Conservation (phyloP, 257 asterid genomes). For the Rehmannia glutinosa region DNA sequence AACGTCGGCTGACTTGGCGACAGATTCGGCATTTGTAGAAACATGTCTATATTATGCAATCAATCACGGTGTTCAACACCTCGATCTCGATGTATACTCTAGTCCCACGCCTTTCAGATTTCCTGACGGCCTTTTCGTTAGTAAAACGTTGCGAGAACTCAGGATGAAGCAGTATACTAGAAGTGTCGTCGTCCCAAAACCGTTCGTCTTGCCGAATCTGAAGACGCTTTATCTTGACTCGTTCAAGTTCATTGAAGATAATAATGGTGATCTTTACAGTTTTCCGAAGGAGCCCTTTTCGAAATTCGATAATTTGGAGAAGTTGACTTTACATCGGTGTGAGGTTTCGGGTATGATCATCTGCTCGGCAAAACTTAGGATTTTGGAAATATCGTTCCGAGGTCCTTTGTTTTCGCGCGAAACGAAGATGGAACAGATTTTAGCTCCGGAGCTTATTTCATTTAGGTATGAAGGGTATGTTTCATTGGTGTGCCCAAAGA, state of each 20-base stretch:
- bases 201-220: constrained; percentile 5
- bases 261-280: not conserved
- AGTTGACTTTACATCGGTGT: constrained; percentile 20
- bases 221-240: constrained; percentile 14
- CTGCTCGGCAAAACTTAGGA: constrained; percentile 15
- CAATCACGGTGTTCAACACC: constrained; percentile 12
- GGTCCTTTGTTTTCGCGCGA: not conserved
- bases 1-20: not conserved
- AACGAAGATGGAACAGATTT: not conserved
- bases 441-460: not conserved
- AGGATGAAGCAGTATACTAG: not conserved
- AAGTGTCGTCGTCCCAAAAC: not conserved
- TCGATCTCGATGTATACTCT: constrained; percentile 2
- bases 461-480: no score
- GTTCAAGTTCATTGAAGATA: not conserved
- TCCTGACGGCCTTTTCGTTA: not conserved
- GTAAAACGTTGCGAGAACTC: constrained; percentile 5
- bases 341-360: not conserved
- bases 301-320: constrained; percentile 16
- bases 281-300: constrained; percentile 25
- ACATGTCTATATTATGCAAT: constrained; percentile 17
- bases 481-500: no score
- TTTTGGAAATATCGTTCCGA: constrained; percentile 10
- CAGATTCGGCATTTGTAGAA: not conserved
- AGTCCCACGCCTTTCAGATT: not conserved